These are phyloP conservation scores for Phlebopus sp. DNA, from an alignment of 1,284 basidiomycete genomes.

Conservation along the genomic window DNA sequence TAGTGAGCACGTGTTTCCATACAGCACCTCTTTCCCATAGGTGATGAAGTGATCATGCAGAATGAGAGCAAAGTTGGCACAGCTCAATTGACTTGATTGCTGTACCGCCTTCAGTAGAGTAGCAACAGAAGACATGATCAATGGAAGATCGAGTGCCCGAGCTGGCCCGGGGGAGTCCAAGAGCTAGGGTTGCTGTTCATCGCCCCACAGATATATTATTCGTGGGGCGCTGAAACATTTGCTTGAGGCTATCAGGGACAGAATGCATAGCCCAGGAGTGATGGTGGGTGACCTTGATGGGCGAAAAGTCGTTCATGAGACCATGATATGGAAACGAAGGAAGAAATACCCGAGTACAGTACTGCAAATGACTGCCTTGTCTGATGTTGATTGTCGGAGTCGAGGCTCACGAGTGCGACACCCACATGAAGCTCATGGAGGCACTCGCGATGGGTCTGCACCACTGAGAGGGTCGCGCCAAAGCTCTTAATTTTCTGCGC, in stretches of 20 bases:
- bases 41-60: conserved; percentile 11
- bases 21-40: conserved; percentile 7
- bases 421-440: no score
- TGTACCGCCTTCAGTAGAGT: background rate
- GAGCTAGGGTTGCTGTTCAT: no score
- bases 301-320: background rate
- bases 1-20: background rate
- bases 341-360: no score
- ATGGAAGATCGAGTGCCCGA: no score
- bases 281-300: background rate
- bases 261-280: background rate
- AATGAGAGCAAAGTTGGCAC: conserved; percentile 5
- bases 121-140: background rate
- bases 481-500: no score
- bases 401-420: no score
- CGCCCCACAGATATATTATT: background rate
- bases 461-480: no score
- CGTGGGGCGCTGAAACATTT: background rate
- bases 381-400: no score
- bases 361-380: no score
- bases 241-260: background rate
- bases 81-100: background rate
- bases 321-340: background rate
- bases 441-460: no score
- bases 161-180: no score